These are phyloP conservation scores for Chlorella sorokiniana DNA, from an alignment of 139 green algal species.

Conservation along the genomic window DNA sequence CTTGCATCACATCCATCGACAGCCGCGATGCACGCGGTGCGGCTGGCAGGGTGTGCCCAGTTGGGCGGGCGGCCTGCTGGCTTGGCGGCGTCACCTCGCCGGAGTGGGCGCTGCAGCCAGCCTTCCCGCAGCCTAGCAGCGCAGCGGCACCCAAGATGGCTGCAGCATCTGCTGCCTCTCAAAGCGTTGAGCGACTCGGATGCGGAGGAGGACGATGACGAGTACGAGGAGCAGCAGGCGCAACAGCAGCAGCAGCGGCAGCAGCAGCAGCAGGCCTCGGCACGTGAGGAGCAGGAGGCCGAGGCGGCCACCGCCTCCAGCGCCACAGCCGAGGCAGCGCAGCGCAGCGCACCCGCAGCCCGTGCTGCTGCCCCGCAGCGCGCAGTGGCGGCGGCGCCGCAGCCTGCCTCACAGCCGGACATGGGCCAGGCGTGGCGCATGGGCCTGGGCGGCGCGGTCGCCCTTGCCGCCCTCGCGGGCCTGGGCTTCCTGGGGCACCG, in stretches of 20 bases:
- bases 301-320: background rate
- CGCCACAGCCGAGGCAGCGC: background rate
- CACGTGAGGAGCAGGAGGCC: background rate
- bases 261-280: background rate
- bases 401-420: constrained; percentile 8
- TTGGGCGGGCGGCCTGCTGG: background rate
- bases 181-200: constrained; percentile 11
- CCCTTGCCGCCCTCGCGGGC: constrained; percentile 36
- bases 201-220: background rate
- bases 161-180: constrained; percentile 5
- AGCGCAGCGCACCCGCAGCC: background rate
- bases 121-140: background rate
- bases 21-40: constrained; percentile 3
- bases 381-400: background rate
- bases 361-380: background rate
- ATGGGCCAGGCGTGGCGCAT: constrained; percentile 38
- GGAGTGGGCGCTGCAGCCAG: background rate
- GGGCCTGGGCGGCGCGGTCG: constrained; percentile 39
- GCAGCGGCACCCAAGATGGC: background rate
- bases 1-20: no score
- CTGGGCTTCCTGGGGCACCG: constrained; percentile 46
- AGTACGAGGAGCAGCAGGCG: background rate
- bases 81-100: background rate
- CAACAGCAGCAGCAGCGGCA: background rate
- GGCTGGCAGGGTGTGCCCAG: constrained; percentile 10